Percentiles rank a stretch among this genome's conserved stretches.
Evolutionary conservation across 495 filamentous ascomycete species (phyloP).

Genomic region (Chaetomium fimeti): DNA sequence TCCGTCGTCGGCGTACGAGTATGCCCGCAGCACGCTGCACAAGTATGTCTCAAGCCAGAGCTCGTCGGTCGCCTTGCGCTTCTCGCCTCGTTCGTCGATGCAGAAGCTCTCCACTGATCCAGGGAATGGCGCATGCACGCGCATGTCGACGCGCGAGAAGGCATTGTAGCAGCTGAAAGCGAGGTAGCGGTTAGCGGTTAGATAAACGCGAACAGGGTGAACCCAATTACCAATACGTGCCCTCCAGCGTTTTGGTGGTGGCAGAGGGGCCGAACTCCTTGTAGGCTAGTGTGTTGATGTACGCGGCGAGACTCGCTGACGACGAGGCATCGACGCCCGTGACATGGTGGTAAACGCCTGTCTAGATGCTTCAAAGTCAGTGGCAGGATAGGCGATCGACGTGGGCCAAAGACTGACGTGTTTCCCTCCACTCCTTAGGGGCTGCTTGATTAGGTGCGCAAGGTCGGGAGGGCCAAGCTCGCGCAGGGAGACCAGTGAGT

Average conservation of each 20-base stretch:
- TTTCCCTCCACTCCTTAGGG: slow-evolving; percentile 60
- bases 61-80: slow-evolving; percentile 83
- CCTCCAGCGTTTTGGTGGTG: slow-evolving; percentile 85
- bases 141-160: slow-evolving; percentile 97
- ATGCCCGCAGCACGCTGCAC: slow-evolving; percentile 87
- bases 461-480: slow-evolving; percentile 95
- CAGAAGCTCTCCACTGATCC: slow-evolving; percentile 94
- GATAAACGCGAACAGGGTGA: not conserved
- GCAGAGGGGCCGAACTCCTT: slow-evolving; percentile 72
- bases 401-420: slow-evolving; percentile 50
- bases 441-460: slow-evolving; percentile 90
- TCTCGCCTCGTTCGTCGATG: slow-evolving; percentile 93
- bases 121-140: slow-evolving; percentile 93
- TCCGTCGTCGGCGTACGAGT: slow-evolving; percentile 94
- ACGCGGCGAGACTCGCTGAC: slow-evolving; percentile 92
- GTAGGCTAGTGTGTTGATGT: slow-evolving; percentile 96
- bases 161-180: slow-evolving; percentile 91
- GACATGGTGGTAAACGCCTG: slow-evolving; percentile 95
- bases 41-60: slow-evolving; percentile 98
- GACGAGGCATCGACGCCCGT: slow-evolving; percentile 97
- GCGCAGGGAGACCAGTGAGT: slow-evolving; percentile 75
- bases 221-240: slow-evolving; percentile 78
- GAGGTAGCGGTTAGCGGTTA: slow-evolving; percentile 17
- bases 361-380: slow-evolving; percentile 52
- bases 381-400: not conserved